Evolutionary conservation across 176 grass and related monocot species (phyloP), one percentile per base, ranked within the genome.

Genomic region (Carex pumila): DNA sequence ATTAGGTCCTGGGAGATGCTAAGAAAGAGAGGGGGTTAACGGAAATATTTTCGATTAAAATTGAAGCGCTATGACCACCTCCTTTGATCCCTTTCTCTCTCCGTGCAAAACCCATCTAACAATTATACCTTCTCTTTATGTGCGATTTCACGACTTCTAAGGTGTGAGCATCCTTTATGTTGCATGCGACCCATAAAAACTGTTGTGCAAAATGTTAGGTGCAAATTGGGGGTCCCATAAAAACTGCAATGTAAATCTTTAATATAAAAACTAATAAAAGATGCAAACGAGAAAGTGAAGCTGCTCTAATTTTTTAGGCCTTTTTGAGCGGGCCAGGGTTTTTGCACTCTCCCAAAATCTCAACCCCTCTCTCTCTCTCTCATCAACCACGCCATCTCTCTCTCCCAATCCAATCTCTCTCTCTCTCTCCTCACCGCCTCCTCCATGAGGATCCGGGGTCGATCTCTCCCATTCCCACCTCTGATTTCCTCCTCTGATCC

Each of bases 371-470:
- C 87, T 61, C 43, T 59, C 13, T 36, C n/a, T 39, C 22, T 69
- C 25, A 63, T 61, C 22, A 14, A 61, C 82, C 52, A 15, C 6
- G 3, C 81, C 50, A 30, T 2, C 0, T 52, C 39, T 41, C 34
- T 9, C 32, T 19, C 62, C 47, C 47, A 49, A 65, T 50, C 50
- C 13, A 12, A 21, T 64, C 55, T 79, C 55, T 79, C 85, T 71
- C 37, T 64, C 19, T 22, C 63, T 53, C 43, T 9, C 39, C 12
- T 7, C 30, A 60, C 60, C 45, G 36, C 17, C 61, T 57, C 55
- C 1, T 62, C 86, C 52, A 98, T 98, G 95, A 94, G 95, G 86
- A 98, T 98, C 89, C 90, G 95, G 81, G 76, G 87, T 81, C 63
- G 90, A 84, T 90, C 89, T 62, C 92, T 91, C 49, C 17, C 60